Conservation (phyloP, 2,329 filamentous ascomycete species). For the Neonectria faginata region DNA sequence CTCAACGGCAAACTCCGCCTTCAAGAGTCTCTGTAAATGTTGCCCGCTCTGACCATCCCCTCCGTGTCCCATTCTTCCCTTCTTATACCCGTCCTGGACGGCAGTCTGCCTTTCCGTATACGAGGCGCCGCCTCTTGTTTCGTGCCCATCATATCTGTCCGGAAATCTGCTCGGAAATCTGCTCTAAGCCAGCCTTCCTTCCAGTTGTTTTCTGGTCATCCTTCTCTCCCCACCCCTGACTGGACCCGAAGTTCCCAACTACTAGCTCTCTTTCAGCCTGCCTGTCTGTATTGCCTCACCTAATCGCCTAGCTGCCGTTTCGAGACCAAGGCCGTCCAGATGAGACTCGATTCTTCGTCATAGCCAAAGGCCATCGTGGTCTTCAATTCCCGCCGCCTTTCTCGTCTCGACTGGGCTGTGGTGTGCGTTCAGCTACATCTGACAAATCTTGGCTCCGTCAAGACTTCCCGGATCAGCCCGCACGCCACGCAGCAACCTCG, state of each 20-base stretch:
- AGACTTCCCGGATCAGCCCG: constrained; percentile 42
- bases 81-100: constrained; percentile 22
- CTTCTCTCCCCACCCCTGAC: constrained; percentile 40
- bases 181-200: constrained; percentile 12
- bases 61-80: constrained; percentile 10
- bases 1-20: constrained; percentile 42
- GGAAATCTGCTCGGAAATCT: constrained; percentile 13
- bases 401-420: constrained; percentile 21
- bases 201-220: constrained; percentile 22
- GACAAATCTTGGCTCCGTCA: constrained; percentile 42
- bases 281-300: constrained; percentile 22
- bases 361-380: constrained; percentile 34
- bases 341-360: constrained; percentile 39
- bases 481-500: constrained; percentile 45
- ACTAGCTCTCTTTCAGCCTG: constrained; percentile 29
- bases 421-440: constrained; percentile 35
- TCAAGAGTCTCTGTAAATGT: constrained; percentile 36
- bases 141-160: constrained; percentile 12
- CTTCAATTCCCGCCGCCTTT: constrained; percentile 23
- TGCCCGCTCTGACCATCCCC: constrained; percentile 16
- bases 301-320: constrained; percentile 13
- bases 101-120: constrained; percentile 6
- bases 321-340: constrained; percentile 22
- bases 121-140: constrained; percentile 20
- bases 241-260: constrained; percentile 2